Evolutionary conservation across 306 rosid genomes (phyloP).

Genomic region (Ormosia emarginata): DNA sequence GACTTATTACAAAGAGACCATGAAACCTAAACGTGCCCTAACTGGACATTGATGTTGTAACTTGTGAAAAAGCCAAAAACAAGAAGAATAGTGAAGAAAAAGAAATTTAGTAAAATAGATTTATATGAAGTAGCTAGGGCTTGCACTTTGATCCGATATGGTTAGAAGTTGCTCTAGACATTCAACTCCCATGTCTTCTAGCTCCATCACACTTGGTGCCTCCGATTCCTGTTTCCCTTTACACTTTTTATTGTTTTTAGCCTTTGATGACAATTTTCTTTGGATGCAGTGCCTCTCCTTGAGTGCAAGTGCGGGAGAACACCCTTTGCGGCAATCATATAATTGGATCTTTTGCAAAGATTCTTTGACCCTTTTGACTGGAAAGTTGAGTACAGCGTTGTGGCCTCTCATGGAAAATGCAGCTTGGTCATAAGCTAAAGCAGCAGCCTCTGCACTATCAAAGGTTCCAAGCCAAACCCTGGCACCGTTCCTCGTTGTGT

Average conservation of each 20-base stretch:
- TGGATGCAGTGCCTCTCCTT: conserved; percentile 20
- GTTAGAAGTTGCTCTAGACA: conserved; percentile 57
- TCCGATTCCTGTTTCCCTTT: conserved; percentile 10
- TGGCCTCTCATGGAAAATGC: conserved; percentile 47
- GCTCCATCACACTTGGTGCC: conserved; percentile 20
- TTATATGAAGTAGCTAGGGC: not conserved
- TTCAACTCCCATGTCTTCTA: conserved; percentile 62
- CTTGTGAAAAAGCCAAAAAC: not conserved
- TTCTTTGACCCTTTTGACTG: not conserved
- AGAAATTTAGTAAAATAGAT: not conserved
- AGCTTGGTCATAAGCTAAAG: conserved; percentile 86
- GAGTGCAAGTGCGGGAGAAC: conserved; percentile 59
- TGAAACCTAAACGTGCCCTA: not conserved
- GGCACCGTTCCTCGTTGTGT: conserved; percentile 54
- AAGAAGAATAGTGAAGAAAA: not conserved
- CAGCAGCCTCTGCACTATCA: conserved; percentile 69
- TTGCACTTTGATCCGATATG: conserved; percentile 1
- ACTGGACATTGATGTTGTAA: not conserved
- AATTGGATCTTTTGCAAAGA: conserved; percentile 17
- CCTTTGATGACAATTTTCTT: conserved; percentile 21
- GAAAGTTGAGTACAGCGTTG: conserved; percentile 41
- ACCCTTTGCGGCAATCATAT: conserved; percentile 11
- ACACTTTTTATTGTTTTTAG: not conserved
- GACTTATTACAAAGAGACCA: not conserved
- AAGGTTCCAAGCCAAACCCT: conserved; percentile 89